Evolutionary conservation across 129 eudicot species (phyloP), one percentile per base, ranked within the genome.

Genomic region (Solidago caesia): DNA sequence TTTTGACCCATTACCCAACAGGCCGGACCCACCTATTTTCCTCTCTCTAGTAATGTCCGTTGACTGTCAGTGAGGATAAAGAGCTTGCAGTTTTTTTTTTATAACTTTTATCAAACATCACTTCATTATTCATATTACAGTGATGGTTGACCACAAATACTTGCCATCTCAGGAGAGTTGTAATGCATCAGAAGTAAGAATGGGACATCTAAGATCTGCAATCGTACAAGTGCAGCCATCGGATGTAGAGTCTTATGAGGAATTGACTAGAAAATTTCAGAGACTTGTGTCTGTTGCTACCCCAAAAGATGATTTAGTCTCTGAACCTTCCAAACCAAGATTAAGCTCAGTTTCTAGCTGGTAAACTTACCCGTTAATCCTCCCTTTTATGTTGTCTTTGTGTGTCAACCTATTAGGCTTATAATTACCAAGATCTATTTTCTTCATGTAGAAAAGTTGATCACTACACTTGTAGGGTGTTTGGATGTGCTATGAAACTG

Each of bases 131-230:
- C 33, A 15, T 5, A 21, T 9, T n/a, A 48, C 46, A 2, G 48
- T 61, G 66, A 42, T 56, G 5, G 21, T 55, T 66, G 10, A 61
- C 56, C n/a, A 43, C 5, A 26, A 15, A 21, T 67, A 2, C 7
- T 58, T 60, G 64, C 81, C 39, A 62, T 68, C 27, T 80, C 85
- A 95, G 97, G 97, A 95, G 84, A 81, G 82, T 55, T 70, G 73
- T 72, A 83, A 80, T 79, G 96, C 89, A 33, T 70, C 83, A 1
- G 90, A 85, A 82, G 86, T 95, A 82, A 85, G 85, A 75, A 91
- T 91, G 97, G 85, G 82, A 33, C 99, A 95, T 83, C 77, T 95
- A 64, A 83, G 79, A 80, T 68, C 27, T 72, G 97, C 91, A 61
- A 71, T 85, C 42, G 74, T 72, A 64, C 89, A 80, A 81, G 92